A percentile compares a stretch with the other conserved stretches of the same genome.
These are phyloP conservation scores for Aspergillus campestris DNA, from an alignment of 495 filamentous ascomycete genomes.

Conservation along the genomic window DNA sequence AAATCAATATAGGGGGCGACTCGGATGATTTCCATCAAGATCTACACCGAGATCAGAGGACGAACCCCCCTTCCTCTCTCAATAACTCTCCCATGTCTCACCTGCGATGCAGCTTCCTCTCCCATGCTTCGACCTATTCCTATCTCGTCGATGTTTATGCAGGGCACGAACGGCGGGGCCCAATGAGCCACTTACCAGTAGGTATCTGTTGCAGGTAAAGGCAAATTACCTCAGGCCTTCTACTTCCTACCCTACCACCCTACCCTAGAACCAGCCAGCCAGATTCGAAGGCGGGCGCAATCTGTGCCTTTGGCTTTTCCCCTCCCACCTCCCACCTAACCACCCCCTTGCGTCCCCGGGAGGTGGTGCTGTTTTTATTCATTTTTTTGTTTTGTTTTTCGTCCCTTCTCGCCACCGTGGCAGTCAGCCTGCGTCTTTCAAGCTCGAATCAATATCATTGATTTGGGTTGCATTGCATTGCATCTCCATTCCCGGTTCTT, in stretches of 20 bases:
- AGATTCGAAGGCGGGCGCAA: not conserved
- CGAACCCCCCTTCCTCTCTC: not conserved
- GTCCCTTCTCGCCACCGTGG: not conserved
- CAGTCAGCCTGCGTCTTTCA: conserved; percentile 6
- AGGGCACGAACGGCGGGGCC: conserved; percentile 1
- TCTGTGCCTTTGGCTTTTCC: not conserved
- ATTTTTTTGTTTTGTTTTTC: not conserved
- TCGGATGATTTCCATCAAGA: conserved; percentile 1
- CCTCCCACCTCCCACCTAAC: too few species aligned
- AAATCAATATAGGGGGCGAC: too few species aligned
- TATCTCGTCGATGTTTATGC: conserved; percentile 9
- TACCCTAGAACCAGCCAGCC: too few species aligned
- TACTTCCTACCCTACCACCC: too few species aligned
- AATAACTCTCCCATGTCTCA: conserved; percentile 7
- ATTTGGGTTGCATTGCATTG: conserved; percentile 22
- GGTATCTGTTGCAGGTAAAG: too few species aligned
- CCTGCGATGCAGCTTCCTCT: not conserved
- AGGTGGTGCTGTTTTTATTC: not conserved
- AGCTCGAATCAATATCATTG: conserved; percentile 9
- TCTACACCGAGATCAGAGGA: not conserved
- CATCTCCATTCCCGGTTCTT: conserved; percentile 8
- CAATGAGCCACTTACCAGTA: too few species aligned
- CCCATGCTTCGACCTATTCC: conserved; percentile 10
- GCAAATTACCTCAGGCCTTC: too few species aligned
- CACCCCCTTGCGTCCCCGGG: too few species aligned